Percentiles rank a stretch among this genome's conserved stretches.
Evolutionary conservation across 805 yeast species (phyloP).

Genomic region (Saccharomycopsis javanensis): DNA sequence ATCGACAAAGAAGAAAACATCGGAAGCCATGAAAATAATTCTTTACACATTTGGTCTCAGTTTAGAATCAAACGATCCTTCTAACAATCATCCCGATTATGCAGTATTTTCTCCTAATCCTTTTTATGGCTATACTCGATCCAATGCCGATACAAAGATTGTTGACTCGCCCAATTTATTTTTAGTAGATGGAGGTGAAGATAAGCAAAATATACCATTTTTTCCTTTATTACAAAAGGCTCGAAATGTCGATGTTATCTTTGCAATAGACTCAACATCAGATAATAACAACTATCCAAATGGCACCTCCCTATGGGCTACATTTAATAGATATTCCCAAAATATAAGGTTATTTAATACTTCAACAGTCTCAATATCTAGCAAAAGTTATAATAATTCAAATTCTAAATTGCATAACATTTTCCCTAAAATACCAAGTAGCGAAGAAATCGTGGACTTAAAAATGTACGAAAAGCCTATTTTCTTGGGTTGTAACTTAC

Average conservation of each 20-base stretch:
- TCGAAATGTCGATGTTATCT: constrained; percentile 50
- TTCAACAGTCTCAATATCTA: not conserved
- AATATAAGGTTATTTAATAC: not conserved
- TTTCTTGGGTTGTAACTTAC: constrained; percentile 71
- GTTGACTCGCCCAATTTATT: constrained; percentile 28
- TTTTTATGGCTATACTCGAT: constrained; percentile 31
- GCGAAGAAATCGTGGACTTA: constrained; percentile 34
- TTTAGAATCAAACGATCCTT: constrained; percentile 26
- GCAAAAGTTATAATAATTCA: not conserved
- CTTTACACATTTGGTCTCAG: constrained; percentile 38
- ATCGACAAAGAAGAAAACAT: constrained; percentile 24
- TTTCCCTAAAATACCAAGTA: constrained; percentile 58
- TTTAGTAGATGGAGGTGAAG: constrained; percentile 76
- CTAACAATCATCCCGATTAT: constrained; percentile 40
- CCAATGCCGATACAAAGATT: constrained; percentile 22
- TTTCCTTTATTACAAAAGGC: constrained; percentile 54
- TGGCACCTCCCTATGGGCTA: constrained; percentile 40
- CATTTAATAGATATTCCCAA: constrained; percentile 27
- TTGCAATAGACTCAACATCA: constrained; percentile 52
- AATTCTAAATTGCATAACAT: constrained; percentile 29
- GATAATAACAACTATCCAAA: constrained; percentile 48
- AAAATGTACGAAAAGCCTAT: constrained; percentile 53
- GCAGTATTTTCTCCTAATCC: constrained; percentile 48
- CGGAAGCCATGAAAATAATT: constrained; percentile 30
- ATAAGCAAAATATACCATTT: constrained; percentile 61